Base-by-base conservation (phyloP, 257 asterid species). In the Nicotiana tabacum region DNA sequence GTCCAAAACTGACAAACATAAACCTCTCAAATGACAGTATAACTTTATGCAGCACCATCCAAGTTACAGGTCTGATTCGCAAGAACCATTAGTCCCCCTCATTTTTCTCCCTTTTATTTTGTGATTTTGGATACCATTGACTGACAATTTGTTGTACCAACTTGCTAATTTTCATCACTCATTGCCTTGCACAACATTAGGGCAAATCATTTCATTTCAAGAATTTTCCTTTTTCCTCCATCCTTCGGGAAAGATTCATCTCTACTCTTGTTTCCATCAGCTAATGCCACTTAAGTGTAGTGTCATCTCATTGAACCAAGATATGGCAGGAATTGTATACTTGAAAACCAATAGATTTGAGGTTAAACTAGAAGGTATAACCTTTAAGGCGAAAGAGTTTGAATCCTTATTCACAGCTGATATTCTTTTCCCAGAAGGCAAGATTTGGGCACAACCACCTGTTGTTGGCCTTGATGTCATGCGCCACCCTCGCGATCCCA, bases 361-460 rank as follows among this genome's bases (percentile, higher is more conserved):
- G 85, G 97, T 94, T 1, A 93, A 91, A 82, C 94, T 95, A 1
- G 98, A 95, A 90, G 99, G 95, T 32, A 94, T 95, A 68, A 89
- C 93, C 78, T 93, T 94, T 92, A 95, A 94, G 81, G 84, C 91
- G 9, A 91, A 85, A 66, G 94, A 90, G 80, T 95, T 95, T n/a
- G 96, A 94, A 85, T 70, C 87, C 10, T 67, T 95, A 65, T 95
- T 97, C 88, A 55, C 80, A 2, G 80, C 87, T 86, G 97, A 94
- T 90, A 92, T 94, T 76, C 91, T 95, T 43, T 92, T 95, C 85
- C 97, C 98, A 0, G 86, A 90, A 2, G 96, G 95, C 5, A 90
- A 88, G 82, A 64, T 84, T 2, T 91, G 98, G 98, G 86, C 87
- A 16, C 89, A 84, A 37, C 91, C 89, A 1, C 98, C 99, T 0